Evolutionary conservation across 1,284 basidiomycete species (phyloP).

Genomic region (Sutorius eximius): DNA sequence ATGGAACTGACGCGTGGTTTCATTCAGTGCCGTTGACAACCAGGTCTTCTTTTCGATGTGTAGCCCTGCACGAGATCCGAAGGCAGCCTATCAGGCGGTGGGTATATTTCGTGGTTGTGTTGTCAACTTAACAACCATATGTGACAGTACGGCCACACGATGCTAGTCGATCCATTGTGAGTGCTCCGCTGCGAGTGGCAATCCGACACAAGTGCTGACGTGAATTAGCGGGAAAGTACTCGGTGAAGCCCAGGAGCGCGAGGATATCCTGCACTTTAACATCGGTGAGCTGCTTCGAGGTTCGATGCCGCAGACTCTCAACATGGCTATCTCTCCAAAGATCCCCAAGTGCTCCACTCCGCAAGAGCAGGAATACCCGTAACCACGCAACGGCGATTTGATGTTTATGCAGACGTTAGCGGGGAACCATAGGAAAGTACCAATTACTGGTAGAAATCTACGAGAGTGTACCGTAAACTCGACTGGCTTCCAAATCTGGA

Average conservation of each 20-base stretch:
- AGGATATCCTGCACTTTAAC: slow-evolving; percentile 78
- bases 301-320: background rate
- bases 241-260: slow-evolving; percentile 75
- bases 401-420: slow-evolving; percentile 83
- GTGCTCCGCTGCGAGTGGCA: slow-evolving; percentile 24
- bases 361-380: slow-evolving; percentile 85
- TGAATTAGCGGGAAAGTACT: slow-evolving; percentile 73
- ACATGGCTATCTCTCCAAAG: slow-evolving; percentile 41
- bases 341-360: slow-evolving; percentile 66
- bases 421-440: background rate
- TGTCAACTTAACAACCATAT: background rate
- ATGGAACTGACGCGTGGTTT: slow-evolving; percentile 10
- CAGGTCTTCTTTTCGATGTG: slow-evolving; percentile 96
- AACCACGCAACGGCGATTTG: slow-evolving; percentile 85
- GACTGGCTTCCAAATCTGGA: slow-evolving; percentile 28
- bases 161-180: slow-evolving; percentile 87
- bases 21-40: slow-evolving; percentile 86
- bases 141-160: slow-evolving; percentile 85
- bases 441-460: background rate
- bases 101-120: slow-evolving; percentile 31
- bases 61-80: slow-evolving; percentile 87
- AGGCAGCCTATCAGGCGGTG: slow-evolving; percentile 84
- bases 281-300: slow-evolving; percentile 62
- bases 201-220: slow-evolving; percentile 8
- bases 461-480: background rate